phyloP scores from a whole-genome alignment of 306 rosid species.

The Vigna hirtella region DNA sequence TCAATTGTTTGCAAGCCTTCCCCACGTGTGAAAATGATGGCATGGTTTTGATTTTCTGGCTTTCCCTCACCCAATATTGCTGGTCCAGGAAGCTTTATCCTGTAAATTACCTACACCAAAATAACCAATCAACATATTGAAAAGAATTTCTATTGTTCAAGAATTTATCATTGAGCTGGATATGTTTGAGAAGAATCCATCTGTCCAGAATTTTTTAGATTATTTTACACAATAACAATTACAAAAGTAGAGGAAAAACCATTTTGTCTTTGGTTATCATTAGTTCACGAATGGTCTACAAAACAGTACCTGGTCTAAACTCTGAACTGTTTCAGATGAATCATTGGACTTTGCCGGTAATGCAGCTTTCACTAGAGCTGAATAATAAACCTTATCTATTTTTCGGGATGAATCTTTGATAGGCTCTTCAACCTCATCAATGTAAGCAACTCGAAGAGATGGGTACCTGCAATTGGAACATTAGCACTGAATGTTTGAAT shows the following conservation, averaged over 20 bases:
- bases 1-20: slow-evolving; percentile 98
- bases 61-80: slow-evolving; percentile 97
- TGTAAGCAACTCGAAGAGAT: slow-evolving; percentile 91
- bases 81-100: slow-evolving; percentile 95
- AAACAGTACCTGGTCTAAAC: slow-evolving; percentile 79
- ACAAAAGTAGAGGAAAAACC: slow-evolving; percentile 9
- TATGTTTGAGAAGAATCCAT: slow-evolving; percentile 26
- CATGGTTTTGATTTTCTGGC: slow-evolving; percentile 99
- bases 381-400: slow-evolving; percentile 79
- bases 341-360: slow-evolving; percentile 74
- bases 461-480: slow-evolving; percentile 70
- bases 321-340: slow-evolving; percentile 79
- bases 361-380: slow-evolving; percentile 89
- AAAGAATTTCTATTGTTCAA: slow-evolving; percentile 29
- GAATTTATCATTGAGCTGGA: slow-evolving; percentile 26
- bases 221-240: slow-evolving; percentile 13
- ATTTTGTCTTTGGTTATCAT: slow-evolving; percentile 25
- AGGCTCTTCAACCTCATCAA: slow-evolving; percentile 93
- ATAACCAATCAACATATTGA: slow-evolving; percentile 38
- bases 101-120: slow-evolving; percentile 72
- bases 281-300: slow-evolving; percentile 38
- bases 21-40: slow-evolving; percentile 97
- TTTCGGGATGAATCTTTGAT: slow-evolving; percentile 66
- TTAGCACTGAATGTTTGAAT: slow-evolving; percentile 29
- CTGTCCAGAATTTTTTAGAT: slow-evolving; percentile 21